Percentiles rank a stretch among this genome's conserved stretches.
Conservation (phyloP, 192 early-diverging fungal species). For the Dimargaris xerosporica region DNA sequence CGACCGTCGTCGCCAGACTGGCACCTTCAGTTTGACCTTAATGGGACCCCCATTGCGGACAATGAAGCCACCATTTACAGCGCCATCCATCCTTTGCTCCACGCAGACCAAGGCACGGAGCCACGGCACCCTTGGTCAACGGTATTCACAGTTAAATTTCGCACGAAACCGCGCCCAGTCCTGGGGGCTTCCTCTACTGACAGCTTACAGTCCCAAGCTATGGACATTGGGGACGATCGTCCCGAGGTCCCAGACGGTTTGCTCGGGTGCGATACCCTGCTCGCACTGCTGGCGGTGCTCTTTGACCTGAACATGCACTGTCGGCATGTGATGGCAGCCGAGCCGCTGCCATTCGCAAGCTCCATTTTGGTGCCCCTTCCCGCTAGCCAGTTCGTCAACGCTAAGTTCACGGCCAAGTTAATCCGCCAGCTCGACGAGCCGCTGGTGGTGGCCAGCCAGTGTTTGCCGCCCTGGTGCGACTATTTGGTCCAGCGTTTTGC, state of each 20-base stretch:
- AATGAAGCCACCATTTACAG: constrained; percentile 42
- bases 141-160: constrained; percentile 40
- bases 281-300: not conserved
- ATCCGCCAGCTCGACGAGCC: constrained; percentile 77
- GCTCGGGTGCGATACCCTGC: not conserved
- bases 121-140: constrained; percentile 35
- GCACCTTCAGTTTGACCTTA: constrained; percentile 43
- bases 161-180: constrained; percentile 14
- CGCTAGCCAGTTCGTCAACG: constrained; percentile 46
- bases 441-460: constrained; percentile 67
- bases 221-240: not conserved
- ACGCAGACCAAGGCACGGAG: too few relatives aligned
- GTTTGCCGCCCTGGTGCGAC: constrained; percentile 63
- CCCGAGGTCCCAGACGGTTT: not conserved
- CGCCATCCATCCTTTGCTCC: constrained; percentile 30
- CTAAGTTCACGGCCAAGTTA: constrained; percentile 70
- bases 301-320: not conserved
- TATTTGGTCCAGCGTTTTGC: constrained; percentile 43
- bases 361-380: not conserved
- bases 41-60: constrained; percentile 17
- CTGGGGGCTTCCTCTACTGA: too few relatives aligned
- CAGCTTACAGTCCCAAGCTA: constrained; percentile 9
- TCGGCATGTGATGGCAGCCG: not conserved
- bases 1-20: constrained; percentile 17
- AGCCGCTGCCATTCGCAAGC: not conserved